Percentiles rank a stretch among this genome's conserved stretches.
Conservation (phyloP, 2,329 filamentous ascomycete species). For the Microascus cirrosus region DNA sequence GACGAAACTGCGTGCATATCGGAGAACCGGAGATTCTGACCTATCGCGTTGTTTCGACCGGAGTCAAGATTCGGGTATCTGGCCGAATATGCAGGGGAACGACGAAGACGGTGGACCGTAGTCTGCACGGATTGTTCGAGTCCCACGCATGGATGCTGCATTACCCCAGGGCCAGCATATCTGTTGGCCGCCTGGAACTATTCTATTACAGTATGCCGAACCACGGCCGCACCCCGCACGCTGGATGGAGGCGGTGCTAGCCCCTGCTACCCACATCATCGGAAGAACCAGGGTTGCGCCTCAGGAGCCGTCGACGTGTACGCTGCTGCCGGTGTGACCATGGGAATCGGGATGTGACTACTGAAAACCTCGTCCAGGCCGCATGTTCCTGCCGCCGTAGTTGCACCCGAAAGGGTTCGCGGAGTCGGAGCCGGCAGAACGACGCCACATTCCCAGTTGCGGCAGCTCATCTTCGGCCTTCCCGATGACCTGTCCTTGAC, state of each 20-base stretch:
- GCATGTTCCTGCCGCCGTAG: background rate
- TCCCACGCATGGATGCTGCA: background rate
- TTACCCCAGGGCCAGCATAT: background rate
- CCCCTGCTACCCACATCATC: background rate
- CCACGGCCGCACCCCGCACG: background rate
- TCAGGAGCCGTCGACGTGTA: background rate
- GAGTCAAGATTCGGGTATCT: background rate
- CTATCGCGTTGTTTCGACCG: background rate
- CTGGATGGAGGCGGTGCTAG: background rate
- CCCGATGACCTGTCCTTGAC: slow-evolving; percentile 52
- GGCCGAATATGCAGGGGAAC: background rate
- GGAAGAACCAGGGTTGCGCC: slow-evolving; percentile 1
- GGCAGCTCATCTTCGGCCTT: slow-evolving; percentile 67
- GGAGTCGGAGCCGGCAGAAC: slow-evolving; percentile 46
- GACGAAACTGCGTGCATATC: background rate
- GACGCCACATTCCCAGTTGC: slow-evolving; percentile 95
- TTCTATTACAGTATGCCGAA: background rate
- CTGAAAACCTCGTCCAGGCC: background rate
- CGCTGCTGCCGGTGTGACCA: background rate
- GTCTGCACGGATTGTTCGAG: background rate
- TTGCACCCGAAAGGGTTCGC: slow-evolving; percentile 1
- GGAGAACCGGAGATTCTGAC: background rate
- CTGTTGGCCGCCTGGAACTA: background rate
- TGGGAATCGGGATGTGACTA: slow-evolving; percentile 1
- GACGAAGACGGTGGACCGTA: background rate